Evolutionary conservation across 2,329 filamentous ascomycete genomes (phyloP).

Genomic region (Fusarium protoensiforme): DNA sequence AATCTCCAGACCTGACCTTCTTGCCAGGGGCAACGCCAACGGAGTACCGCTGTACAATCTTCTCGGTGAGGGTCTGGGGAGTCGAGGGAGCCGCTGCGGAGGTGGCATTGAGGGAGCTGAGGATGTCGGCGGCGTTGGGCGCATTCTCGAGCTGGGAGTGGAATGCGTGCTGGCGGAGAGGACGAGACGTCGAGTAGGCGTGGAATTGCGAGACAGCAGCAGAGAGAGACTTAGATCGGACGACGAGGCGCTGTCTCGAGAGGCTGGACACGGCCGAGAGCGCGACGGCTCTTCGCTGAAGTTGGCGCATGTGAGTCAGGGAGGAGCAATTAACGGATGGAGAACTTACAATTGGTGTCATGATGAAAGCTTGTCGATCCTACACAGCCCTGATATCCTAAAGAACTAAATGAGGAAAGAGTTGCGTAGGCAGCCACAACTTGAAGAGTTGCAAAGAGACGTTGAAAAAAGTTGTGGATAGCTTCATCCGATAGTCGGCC

Average conservation of each 20-base stretch:
- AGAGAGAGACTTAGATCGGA: not conserved
- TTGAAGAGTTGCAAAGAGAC: not conserved
- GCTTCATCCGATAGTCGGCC: slow-evolving; percentile 4
- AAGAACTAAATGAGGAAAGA: not conserved
- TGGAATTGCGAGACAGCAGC: slow-evolving; percentile 1
- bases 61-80: slow-evolving; percentile 88
- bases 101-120: slow-evolving; percentile 59
- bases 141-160: slow-evolving; percentile 71
- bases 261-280: not conserved
- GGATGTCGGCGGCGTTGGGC: slow-evolving; percentile 61
- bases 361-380: not conserved
- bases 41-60: slow-evolving; percentile 87
- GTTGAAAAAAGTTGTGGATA: not conserved
- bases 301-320: not conserved
- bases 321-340: not conserved
- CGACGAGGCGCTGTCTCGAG: not conserved
- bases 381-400: not conserved
- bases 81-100: slow-evolving; percentile 18
- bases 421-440: not conserved
- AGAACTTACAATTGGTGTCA: not conserved
- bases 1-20: slow-evolving; percentile 82
- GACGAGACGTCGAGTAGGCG: not conserved
- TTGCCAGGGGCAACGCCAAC: slow-evolving; percentile 82
- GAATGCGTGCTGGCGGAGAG: slow-evolving; percentile 64
- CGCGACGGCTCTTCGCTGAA: not conserved